These are phyloP conservation scores for Coprinellus aureogranulatus DNA, from an alignment of 768 basidiomycete species.

Conservation along the genomic window DNA sequence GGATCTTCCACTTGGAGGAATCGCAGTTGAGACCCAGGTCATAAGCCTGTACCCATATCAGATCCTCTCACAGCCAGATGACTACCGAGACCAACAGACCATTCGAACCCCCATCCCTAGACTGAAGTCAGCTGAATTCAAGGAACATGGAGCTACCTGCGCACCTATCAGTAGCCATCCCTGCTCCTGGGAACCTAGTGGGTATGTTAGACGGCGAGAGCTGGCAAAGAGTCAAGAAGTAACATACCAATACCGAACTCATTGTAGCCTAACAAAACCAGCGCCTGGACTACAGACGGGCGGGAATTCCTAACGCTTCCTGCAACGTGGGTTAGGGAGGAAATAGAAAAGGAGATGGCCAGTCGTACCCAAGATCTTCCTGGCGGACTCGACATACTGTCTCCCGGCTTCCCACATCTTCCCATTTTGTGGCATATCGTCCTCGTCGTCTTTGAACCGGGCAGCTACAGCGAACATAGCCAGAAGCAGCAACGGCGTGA, in stretches of 20 bases:
- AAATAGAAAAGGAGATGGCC: too few relatives aligned
- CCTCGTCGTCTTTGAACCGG: conserved; percentile 58
- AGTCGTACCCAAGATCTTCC: conserved; percentile 60
- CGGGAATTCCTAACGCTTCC: conserved; percentile 64
- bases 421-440: conserved; percentile 44
- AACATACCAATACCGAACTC: conserved; percentile 83
- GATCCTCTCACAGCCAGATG: conserved; percentile 3
- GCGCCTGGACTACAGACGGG: conserved; percentile 75
- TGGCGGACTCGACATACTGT: conserved; percentile 61
- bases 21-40: conserved; percentile 82
- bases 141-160: conserved; percentile 10
- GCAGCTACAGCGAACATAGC: conserved; percentile 82
- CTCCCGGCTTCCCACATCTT: conserved; percentile 72
- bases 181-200: too few relatives aligned
- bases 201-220: too few relatives aligned
- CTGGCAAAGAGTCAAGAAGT: too few relatives aligned
- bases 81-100: conserved; percentile 19
- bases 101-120: conserved; percentile 30
- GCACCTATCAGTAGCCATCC: conserved; percentile 82
- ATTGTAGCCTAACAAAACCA: conserved; percentile 75
- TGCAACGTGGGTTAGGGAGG: conserved; percentile 9
- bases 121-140: conserved; percentile 3
- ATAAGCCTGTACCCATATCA: conserved; percentile 52
- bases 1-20: conserved; percentile 69
- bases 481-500: conserved; percentile 68